These are phyloP conservation scores for Eutrema heterophyllum DNA, from an alignment of 345 rosid species.

Conservation along the genomic window DNA sequence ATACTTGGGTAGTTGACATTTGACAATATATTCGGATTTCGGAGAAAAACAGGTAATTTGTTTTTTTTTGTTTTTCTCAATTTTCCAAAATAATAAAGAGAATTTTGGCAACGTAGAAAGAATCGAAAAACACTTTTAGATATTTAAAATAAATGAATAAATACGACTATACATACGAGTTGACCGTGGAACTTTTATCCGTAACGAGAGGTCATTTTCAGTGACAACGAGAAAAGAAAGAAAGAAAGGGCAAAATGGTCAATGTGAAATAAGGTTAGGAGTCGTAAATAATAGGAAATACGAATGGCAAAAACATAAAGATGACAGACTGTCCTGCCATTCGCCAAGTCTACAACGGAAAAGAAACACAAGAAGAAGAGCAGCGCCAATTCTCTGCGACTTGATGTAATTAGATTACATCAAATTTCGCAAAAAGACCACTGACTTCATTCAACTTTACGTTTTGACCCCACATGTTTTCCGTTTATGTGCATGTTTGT, in stretches of 20 bases:
- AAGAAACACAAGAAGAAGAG: background rate
- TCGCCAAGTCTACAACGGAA: constrained; percentile 10
- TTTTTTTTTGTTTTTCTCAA: too few species aligned
- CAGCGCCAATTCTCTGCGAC: background rate
- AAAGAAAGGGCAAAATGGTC: background rate
- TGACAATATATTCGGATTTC: too few species aligned
- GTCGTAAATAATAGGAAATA: background rate
- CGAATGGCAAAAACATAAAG: background rate
- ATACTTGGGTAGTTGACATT: too few species aligned
- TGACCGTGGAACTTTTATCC: constrained; percentile 10
- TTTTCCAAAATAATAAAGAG: background rate
- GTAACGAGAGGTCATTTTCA: background rate
- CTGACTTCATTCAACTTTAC: constrained; percentile 10
- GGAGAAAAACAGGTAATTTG: too few species aligned
- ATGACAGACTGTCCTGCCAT: constrained; percentile 27
- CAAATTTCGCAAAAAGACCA: background rate
- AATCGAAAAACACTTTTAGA: background rate
- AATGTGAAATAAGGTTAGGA: background rate
- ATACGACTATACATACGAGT: constrained; percentile 4
- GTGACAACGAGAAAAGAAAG: background rate
- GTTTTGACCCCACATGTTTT: constrained; percentile 24
- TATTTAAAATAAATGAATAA: background rate
- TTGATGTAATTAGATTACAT: background rate
- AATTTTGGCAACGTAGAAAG: background rate
- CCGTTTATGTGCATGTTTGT: background rate